A percentile compares a stretch with the other conserved stretches of the same genome.
phyloP scores from a whole-genome alignment of 441 rosid species.

The Brassica hybrid region DNA sequence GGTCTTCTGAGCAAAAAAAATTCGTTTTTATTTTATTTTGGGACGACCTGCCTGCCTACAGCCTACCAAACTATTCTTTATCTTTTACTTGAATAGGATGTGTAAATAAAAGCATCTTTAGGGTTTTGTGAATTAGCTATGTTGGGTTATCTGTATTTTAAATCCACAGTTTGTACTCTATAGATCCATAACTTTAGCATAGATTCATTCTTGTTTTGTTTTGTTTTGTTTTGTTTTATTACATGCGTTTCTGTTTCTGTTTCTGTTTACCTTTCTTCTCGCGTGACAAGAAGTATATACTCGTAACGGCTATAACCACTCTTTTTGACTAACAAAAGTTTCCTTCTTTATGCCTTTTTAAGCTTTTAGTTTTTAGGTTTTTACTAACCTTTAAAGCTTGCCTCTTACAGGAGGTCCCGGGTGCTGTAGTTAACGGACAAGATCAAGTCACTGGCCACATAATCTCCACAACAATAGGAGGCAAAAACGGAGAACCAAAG shows the following conservation, averaged over 20 bases:
- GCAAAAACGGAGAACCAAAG: conserved; percentile 94
- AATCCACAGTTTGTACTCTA: conserved; percentile 1
- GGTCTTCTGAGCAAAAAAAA: conserved; percentile 4
- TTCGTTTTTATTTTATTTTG: not conserved
- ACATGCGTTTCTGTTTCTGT: not conserved
- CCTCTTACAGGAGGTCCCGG: conserved; percentile 73
- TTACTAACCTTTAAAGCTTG: conserved; percentile 25
- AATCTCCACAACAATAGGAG: conserved; percentile 94
- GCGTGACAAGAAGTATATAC: conserved; percentile 28
- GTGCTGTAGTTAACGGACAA: conserved; percentile 73
- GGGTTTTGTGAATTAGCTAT: conserved; percentile 7
- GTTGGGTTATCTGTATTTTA: conserved; percentile 24
- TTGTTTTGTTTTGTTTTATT: conserved; percentile 4
- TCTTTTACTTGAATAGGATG: conserved; percentile 7
- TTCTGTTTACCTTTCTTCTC: conserved; percentile 12
- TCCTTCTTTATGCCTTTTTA: conserved; percentile 18
- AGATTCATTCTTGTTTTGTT: conserved; percentile 14
- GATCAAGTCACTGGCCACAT: conserved; percentile 92
- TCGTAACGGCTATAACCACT: conserved; percentile 39
- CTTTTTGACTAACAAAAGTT: conserved; percentile 22
- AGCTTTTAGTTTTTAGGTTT: not conserved
- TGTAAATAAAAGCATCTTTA: conserved; percentile 14
- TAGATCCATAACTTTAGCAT: conserved; percentile 33
- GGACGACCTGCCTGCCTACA: not conserved
- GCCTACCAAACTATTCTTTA: not conserved